Conservation (phyloP, 2,329 filamentous ascomycete species). For the Drechslerella dactyloides region DNA sequence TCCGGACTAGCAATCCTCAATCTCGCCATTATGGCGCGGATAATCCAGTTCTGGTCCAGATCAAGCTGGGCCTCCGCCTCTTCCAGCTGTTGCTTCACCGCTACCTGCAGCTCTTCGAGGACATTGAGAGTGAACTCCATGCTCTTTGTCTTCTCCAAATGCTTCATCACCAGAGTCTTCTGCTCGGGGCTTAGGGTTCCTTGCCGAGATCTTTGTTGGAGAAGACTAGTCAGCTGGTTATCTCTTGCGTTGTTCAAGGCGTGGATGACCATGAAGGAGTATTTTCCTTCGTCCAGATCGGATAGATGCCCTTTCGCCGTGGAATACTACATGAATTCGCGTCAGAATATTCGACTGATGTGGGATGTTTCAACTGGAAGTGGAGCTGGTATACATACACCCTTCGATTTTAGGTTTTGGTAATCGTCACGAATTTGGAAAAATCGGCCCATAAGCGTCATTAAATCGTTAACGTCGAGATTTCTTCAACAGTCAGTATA, state of each 20-base stretch:
- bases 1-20: background rate
- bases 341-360: too few relatives aligned
- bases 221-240: background rate
- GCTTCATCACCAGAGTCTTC: constrained; percentile 24
- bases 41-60: constrained; percentile 18
- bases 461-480: constrained; percentile 14
- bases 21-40: constrained; percentile 18
- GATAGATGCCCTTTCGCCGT: constrained; percentile 17
- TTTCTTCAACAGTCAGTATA: background rate
- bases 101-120: constrained; percentile 17
- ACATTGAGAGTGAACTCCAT: constrained; percentile 21
- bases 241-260: constrained; percentile 11
- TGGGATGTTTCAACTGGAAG: too few relatives aligned
- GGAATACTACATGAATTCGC: constrained; percentile 14
- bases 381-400: constrained; percentile 12
- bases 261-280: constrained; percentile 27
- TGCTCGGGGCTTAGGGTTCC: constrained; percentile 13
- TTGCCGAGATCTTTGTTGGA: constrained; percentile 8
- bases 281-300: constrained; percentile 33
- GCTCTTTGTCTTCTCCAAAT: constrained; percentile 17
- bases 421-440: constrained; percentile 38
- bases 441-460: constrained; percentile 25
- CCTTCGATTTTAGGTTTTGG: constrained; percentile 6
- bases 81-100: constrained; percentile 8
- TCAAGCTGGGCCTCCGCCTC: constrained; percentile 1